phyloP scores from a whole-genome alignment of 345 rosid species.

The Crucihimalaya himalaica region DNA sequence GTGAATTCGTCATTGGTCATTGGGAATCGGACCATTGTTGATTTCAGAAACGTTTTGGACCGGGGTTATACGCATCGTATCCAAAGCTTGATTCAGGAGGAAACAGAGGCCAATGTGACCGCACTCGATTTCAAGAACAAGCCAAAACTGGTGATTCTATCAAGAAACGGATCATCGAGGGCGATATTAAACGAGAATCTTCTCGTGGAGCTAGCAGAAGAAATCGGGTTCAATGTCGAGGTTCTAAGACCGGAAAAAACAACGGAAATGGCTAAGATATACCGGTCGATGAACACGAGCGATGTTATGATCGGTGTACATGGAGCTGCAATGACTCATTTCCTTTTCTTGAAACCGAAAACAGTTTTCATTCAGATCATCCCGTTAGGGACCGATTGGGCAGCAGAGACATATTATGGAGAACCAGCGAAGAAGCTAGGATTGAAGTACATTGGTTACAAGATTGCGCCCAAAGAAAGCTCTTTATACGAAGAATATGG shows the following conservation, averaged over 20 bases:
- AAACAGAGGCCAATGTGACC: conserved; percentile 34
- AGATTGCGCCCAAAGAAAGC: conserved; percentile 63
- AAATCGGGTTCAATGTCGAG: conserved; percentile 61
- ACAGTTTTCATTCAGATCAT: conserved; percentile 74
- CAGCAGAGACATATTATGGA: conserved; percentile 81
- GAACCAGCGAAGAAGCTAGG: conserved; percentile 80
- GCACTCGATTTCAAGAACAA: conserved; percentile 39
- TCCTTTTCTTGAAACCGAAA: conserved; percentile 72
- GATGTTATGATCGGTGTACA: conserved; percentile 85
- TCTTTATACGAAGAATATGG: conserved; percentile 62
- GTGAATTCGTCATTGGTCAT: conserved; percentile 49
- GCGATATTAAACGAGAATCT: conserved; percentile 61
- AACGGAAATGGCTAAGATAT: conserved; percentile 72
- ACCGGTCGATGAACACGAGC: conserved; percentile 58
- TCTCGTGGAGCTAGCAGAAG: conserved; percentile 59
- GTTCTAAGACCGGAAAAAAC: conserved; percentile 56
- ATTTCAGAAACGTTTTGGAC: conserved; percentile 63
- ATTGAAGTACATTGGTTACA: conserved; percentile 64
- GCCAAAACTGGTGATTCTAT: conserved; percentile 69
- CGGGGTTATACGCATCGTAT: conserved; percentile 60
- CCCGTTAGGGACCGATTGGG: conserved; percentile 88
- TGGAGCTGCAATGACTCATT: conserved; percentile 94
- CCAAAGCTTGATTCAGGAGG: conserved; percentile 47
- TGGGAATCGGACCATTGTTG: conserved; percentile 51
- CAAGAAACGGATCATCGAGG: conserved; percentile 64